These are phyloP conservation scores for Panicum miliaceum DNA, from an alignment of 176 grass and related monocot genomes.

Conservation along the genomic window DNA sequence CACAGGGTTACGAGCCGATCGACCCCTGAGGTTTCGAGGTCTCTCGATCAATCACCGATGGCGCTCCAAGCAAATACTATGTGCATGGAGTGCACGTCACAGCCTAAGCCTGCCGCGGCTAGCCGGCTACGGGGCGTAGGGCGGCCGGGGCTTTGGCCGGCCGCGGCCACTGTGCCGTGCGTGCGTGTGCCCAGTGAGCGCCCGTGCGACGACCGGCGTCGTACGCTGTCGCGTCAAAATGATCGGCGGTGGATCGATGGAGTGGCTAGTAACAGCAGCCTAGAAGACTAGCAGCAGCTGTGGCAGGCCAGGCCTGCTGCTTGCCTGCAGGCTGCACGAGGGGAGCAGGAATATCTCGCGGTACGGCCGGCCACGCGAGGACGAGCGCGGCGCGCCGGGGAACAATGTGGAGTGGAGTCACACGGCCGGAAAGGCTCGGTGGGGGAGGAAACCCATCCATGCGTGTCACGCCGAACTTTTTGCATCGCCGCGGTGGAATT, in stretches of 20 bases:
- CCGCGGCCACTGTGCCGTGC: conserved; percentile 27
- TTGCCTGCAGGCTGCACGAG: background rate
- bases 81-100: conserved; percentile 1
- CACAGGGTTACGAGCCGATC: too few relatives aligned
- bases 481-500: too few relatives aligned
- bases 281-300: background rate
- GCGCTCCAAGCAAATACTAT: background rate
- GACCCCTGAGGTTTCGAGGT: too few relatives aligned
- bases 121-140: conserved; percentile 11
- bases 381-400: background rate
- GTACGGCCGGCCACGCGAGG: background rate
- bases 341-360: background rate
- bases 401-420: background rate
- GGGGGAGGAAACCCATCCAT: too few relatives aligned
- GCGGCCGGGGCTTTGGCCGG: conserved; percentile 16
- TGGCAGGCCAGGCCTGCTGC: background rate
- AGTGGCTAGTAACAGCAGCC: background rate
- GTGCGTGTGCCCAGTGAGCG: conserved; percentile 6
- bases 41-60: background rate
- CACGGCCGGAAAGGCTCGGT: too few relatives aligned
- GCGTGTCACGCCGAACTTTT: too few relatives aligned
- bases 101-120: background rate
- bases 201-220: background rate
- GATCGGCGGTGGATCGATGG: background rate
- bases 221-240: conserved; percentile 10